Conservation (phyloP, 495 filamentous ascomycete genomes). For the Penicillium maclennaniae region DNA sequence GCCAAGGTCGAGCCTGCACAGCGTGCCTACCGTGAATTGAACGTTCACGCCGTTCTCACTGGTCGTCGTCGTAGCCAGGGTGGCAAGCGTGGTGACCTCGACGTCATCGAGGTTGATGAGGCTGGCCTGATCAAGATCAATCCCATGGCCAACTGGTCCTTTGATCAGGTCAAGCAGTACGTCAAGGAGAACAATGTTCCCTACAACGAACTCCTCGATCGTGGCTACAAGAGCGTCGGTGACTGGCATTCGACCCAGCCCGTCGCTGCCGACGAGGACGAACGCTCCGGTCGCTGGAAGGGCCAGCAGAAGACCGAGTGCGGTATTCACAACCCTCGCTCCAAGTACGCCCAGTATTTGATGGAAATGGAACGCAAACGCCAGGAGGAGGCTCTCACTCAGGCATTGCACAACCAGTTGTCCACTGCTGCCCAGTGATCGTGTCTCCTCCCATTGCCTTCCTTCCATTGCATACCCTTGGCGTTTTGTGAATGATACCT, state of each 20-base stretch:
- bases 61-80: constrained; percentile 90
- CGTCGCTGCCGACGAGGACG: constrained; percentile 85
- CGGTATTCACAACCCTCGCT: constrained; percentile 95
- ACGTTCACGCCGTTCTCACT: constrained; percentile 91
- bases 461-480: constrained; percentile 16
- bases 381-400: constrained; percentile 56
- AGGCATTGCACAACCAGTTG: constrained; percentile 39
- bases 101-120: constrained; percentile 89
- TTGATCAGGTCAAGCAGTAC: constrained; percentile 84
- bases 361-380: constrained; percentile 68
- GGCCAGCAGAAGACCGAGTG: constrained; percentile 93
- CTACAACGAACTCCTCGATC: constrained; percentile 87
- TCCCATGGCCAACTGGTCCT: constrained; percentile 95
- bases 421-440: constrained; percentile 31
- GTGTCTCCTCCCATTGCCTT: constrained; percentile 4
- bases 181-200: constrained; percentile 81
- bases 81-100: constrained; percentile 82
- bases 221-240: constrained; percentile 93
- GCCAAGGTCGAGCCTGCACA: constrained; percentile 97
- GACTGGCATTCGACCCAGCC: constrained; percentile 97
- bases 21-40: constrained; percentile 82
- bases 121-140: constrained; percentile 95
- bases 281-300: constrained; percentile 97
- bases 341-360: constrained; percentile 83
- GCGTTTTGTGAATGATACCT: constrained; percentile 26